Evolutionary conservation across 306 rosid species (phyloP).

Genomic region (Pyrus communis): DNA sequence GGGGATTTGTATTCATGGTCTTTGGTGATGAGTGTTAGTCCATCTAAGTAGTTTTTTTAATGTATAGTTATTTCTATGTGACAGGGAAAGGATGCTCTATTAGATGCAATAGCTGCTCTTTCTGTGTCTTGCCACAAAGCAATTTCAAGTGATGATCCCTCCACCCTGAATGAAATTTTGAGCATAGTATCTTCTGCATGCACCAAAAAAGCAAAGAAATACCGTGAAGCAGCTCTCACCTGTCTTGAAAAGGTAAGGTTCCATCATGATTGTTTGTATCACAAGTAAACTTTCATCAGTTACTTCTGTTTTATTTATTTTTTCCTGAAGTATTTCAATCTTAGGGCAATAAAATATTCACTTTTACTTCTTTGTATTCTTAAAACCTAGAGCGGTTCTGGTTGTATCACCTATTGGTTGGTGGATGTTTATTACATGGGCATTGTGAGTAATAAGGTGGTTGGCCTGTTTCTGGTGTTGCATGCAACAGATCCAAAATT

Average conservation of each 20-base stretch:
- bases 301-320: neutral
- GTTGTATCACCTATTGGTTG: neutral
- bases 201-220: constrained; percentile 68
- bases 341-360: neutral
- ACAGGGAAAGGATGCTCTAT: constrained; percentile 88
- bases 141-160: constrained; percentile 44
- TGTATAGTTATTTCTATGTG: neutral
- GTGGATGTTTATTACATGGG: neutral
- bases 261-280: constrained; percentile 1
- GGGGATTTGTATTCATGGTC: neutral
- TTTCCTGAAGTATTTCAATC: neutral
- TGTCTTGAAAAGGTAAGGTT: constrained; percentile 73
- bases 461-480: neutral
- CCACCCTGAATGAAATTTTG: constrained; percentile 59
- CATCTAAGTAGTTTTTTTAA: neutral
- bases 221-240: constrained; percentile 76
- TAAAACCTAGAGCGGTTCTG: neutral
- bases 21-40: neutral
- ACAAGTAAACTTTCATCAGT: constrained; percentile 5
- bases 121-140: constrained; percentile 71
- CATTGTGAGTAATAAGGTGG: neutral
- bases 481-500: neutral
- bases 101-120: constrained; percentile 73
- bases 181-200: constrained; percentile 66
- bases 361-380: neutral